Conservation (phyloP, 805 yeast species). For the Suhomyces vadensis region DNA sequence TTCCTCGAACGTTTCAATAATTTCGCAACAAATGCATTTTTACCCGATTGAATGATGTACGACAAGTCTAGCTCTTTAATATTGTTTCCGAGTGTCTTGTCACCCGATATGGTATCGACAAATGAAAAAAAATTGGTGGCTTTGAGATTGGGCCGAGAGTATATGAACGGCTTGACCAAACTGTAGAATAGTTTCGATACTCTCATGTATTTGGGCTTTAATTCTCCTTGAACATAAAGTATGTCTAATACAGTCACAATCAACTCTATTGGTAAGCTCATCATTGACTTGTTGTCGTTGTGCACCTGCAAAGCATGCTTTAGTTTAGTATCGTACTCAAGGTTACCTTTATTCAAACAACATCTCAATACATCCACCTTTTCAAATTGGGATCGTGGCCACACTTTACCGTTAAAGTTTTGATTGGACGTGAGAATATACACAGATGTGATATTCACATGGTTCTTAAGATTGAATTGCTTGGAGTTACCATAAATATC, state of each 20-base stretch:
- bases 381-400: conserved; percentile 55
- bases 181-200: conserved; percentile 63
- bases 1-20: conserved; percentile 74
- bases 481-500: conserved; percentile 23
- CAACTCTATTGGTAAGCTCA: conserved; percentile 39
- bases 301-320: conserved; percentile 16
- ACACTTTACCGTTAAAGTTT: conserved; percentile 27
- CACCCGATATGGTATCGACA: conserved; percentile 63
- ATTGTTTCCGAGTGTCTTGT: conserved; percentile 53
- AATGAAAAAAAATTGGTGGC: conserved; percentile 71
- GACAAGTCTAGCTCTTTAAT: conserved; percentile 74
- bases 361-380: conserved; percentile 49
- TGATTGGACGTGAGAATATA: conserved; percentile 33
- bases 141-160: conserved; percentile 59
- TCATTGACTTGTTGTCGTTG: conserved; percentile 22
- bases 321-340: conserved; percentile 20
- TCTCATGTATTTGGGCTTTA: conserved; percentile 52
- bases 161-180: conserved; percentile 63
- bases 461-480: conserved; percentile 27
- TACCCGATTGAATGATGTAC: conserved; percentile 83
- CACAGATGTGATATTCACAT: conserved; percentile 30
- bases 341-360: conserved; percentile 29
- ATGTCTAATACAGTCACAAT: conserved; percentile 34
- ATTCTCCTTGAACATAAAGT: conserved; percentile 26
- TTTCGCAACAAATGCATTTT: conserved; percentile 85